Base-by-base conservation (phyloP, 2,329 filamentous ascomycete species). In the Colletotrichum sp. region DNA sequence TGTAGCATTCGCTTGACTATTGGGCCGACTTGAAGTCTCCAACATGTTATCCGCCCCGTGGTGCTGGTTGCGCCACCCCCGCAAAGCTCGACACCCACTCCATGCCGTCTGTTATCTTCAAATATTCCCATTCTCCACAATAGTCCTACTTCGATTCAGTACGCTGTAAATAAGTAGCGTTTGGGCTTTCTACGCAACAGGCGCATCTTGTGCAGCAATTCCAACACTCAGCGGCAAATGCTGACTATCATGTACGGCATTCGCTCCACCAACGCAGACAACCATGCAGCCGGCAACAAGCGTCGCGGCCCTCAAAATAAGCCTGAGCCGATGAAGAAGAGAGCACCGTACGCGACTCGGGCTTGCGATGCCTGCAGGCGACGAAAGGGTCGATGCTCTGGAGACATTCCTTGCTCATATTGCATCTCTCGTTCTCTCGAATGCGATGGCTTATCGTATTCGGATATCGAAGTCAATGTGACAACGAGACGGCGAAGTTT, bases 331-430 rank as follows among this genome's bases (percentile, higher is more conserved):
- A 66, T 13, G n/a, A 76, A 70, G 52, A 65, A 77, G 60, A 66
- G 78, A 18, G 78, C 77, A 6, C 77, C 78, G 3, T 79, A 79
- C 16, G 74, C 76, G 16, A 62, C 77, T 10, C 75, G 78, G 22
- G 79, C 79, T 6, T 80, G 79, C 66, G 78, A 79, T 48, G 75
- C 75, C 6, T 80, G 79, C 66, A 77, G 79, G 27, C 61, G 77
- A 5, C 77, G 79, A 22, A 80, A 80, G 64, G 78, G 78, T 12
- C 75, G 77, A 71, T 80, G 79, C 58, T 76, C 78, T 28, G 79
- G 79, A 15, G 69, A 67, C 16, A 66, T 78, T 39, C 78, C 78
- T 12, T 80, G 79, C 55, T 61, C 66, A 10, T 74, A 78, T 55
- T 79, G 78, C 55, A 32, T 65, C 27, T 66, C 66, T 10, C 69